A percentile compares a stretch with the other conserved stretches of the same genome.
Conservation (phyloP, 1,284 basidiomycete species). For the Ustilago crameri region DNA sequence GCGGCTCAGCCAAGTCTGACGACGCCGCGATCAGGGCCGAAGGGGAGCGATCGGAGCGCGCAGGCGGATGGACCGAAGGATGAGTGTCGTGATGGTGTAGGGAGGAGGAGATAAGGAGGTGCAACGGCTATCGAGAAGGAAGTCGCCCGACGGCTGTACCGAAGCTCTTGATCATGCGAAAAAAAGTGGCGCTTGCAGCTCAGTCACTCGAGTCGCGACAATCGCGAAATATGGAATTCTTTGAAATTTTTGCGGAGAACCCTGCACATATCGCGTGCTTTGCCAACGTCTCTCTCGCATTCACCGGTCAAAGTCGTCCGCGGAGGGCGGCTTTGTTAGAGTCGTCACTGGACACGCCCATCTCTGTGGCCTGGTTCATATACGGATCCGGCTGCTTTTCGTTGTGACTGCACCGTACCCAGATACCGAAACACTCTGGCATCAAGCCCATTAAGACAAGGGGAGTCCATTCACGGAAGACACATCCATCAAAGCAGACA, state of each 20-base stretch:
- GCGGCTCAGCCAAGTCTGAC: not conserved
- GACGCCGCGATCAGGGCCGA: not conserved
- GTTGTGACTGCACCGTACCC: too few relatives aligned
- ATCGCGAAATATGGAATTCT: constrained; percentile 2
- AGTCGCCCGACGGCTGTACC: not conserved
- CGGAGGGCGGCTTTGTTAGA: not conserved
- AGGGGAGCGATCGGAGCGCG: constrained; percentile 4
- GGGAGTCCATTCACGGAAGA: too few relatives aligned
- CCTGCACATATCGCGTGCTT: constrained; percentile 27
- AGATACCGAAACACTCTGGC: too few relatives aligned
- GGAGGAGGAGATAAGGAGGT: not conserved
- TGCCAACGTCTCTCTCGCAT: not conserved
- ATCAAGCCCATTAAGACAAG: too few relatives aligned
- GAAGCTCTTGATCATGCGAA: constrained; percentile 1
- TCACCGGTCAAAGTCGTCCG: not conserved
- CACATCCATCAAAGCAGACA: too few relatives aligned
- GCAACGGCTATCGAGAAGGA: constrained; percentile 11
- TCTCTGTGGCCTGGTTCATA: too few relatives aligned
- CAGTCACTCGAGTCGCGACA: not conserved
- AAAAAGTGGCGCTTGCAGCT: constrained; percentile 14
- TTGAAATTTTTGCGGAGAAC: constrained; percentile 17
- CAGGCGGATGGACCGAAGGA: not conserved
- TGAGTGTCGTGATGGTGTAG: not conserved
- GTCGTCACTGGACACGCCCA: too few relatives aligned
- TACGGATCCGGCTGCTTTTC: too few relatives aligned